Percentiles rank a stretch among this genome's conserved stretches.
Conservation (phyloP, 805 yeast genomes). For the Hanseniaspora thailandica region DNA sequence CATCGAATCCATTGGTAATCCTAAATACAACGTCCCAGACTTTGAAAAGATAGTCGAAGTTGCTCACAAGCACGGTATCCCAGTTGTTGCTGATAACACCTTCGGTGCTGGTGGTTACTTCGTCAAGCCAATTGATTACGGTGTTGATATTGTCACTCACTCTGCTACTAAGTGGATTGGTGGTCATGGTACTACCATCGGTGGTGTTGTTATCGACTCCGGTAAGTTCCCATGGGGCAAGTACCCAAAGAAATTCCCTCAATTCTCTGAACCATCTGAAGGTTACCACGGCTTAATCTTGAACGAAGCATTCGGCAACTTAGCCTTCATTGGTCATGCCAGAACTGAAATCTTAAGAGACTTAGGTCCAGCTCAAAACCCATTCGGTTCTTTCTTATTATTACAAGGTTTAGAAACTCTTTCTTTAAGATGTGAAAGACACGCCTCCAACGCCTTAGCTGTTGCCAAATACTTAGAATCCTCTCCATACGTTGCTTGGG, state of each 20-base stretch:
- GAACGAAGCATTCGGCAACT: slow-evolving; percentile 68
- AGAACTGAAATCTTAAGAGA: slow-evolving; percentile 84
- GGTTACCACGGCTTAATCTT: slow-evolving; percentile 85
- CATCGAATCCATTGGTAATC: slow-evolving; percentile 85
- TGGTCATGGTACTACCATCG: slow-evolving; percentile 92
- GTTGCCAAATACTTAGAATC: slow-evolving; percentile 67
- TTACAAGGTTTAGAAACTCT: slow-evolving; percentile 90
- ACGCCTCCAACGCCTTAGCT: slow-evolving; percentile 66
- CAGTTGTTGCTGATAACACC: slow-evolving; percentile 89
- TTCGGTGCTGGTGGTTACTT: slow-evolving; percentile 94
- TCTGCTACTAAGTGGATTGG: slow-evolving; percentile 98
- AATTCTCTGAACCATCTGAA: slow-evolving; percentile 78
- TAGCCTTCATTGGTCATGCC: slow-evolving; percentile 67
- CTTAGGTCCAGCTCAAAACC: slow-evolving; percentile 78
- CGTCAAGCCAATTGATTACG: slow-evolving; percentile 71
- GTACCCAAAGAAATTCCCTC: slow-evolving; percentile 81
- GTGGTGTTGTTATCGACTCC: slow-evolving; percentile 79
- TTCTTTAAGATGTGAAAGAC: slow-evolving; percentile 88
- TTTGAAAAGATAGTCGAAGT: slow-evolving; percentile 61
- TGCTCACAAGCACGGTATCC: slow-evolving; percentile 79
- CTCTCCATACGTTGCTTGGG: slow-evolving; percentile 71
- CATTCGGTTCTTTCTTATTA: slow-evolving; percentile 76
- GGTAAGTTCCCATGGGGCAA: slow-evolving; percentile 89
- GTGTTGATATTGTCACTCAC: slow-evolving; percentile 85
- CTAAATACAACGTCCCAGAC: slow-evolving; percentile 85